A percentile compares a stretch with the other conserved stretches of the same genome.
phyloP scores from a whole-genome alignment of 306 rosid genomes.

The Purshia tridentata region DNA sequence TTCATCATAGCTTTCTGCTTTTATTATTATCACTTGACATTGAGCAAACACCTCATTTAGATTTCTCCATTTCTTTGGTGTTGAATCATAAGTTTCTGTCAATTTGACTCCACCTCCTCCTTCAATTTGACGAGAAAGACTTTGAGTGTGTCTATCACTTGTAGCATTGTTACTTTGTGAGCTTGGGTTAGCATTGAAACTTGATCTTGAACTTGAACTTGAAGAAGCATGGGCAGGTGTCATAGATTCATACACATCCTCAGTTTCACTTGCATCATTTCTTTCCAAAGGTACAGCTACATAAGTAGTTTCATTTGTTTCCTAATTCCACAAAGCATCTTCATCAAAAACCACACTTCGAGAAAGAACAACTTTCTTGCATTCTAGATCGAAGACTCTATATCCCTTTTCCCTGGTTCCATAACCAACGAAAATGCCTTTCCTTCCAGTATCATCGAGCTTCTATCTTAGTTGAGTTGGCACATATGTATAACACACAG shows the following conservation, averaged over 20 bases:
- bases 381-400: not conserved
- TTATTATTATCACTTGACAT: not conserved
- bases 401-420: not conserved
- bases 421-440: not conserved
- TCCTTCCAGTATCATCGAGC: not conserved
- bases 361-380: not conserved
- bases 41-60: not conserved
- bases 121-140: too few relatives aligned
- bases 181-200: not conserved
- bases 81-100: too few relatives aligned
- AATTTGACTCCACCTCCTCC: too few relatives aligned
- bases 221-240: too few relatives aligned
- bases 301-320: too few relatives aligned
- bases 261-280: too few relatives aligned
- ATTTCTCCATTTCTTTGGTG: too few relatives aligned
- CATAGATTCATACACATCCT: too few relatives aligned
- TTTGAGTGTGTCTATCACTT: accelerated
- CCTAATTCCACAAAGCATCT: not conserved
- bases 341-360: not conserved
- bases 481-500: not conserved
- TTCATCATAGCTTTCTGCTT: not conserved
- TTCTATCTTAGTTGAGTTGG: not conserved
- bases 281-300: too few relatives aligned
- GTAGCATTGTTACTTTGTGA: too few relatives aligned
- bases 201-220: too few relatives aligned